These are phyloP conservation scores for Cyberlindnera saturnus DNA, from an alignment of 805 yeast species.

Conservation along the genomic window DNA sequence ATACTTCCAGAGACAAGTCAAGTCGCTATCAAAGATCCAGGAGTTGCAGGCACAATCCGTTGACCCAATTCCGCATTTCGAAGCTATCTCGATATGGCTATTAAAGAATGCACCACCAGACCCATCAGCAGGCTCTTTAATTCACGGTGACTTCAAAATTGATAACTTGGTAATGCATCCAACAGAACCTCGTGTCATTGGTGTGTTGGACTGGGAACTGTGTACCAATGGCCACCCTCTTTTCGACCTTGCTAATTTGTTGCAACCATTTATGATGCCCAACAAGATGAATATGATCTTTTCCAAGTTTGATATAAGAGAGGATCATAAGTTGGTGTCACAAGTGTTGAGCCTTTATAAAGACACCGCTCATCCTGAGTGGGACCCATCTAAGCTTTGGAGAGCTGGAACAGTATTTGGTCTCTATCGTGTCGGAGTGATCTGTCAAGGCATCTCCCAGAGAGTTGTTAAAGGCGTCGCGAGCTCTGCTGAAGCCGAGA, in stretches of 20 bases:
- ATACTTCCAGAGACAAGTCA: slow-evolving; percentile 50
- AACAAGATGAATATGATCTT: slow-evolving; percentile 28
- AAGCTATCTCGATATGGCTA: slow-evolving; percentile 36
- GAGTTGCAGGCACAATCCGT: slow-evolving; percentile 32
- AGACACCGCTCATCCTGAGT: slow-evolving; percentile 7
- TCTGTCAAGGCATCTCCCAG: slow-evolving; percentile 58
- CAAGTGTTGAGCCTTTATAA: slow-evolving; percentile 17
- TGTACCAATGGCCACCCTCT: slow-evolving; percentile 62
- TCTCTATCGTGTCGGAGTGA: slow-evolving; percentile 47
- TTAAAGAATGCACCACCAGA: slow-evolving; percentile 40
- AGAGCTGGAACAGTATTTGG: slow-evolving; percentile 50
- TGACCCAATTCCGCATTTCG: slow-evolving; percentile 43
- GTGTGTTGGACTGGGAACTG: slow-evolving; percentile 61
- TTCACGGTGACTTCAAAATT: slow-evolving; percentile 61
- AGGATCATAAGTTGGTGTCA: slow-evolving; percentile 9
- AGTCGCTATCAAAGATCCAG: slow-evolving; percentile 39
- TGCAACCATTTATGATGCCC: slow-evolving; percentile 49
- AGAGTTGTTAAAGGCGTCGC: slow-evolving; percentile 47
- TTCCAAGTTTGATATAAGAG: slow-evolving; percentile 17
- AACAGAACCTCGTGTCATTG: slow-evolving; percentile 40
- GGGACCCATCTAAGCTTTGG: slow-evolving; percentile 35
- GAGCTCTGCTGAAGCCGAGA: slow-evolving; percentile 43
- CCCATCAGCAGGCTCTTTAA: slow-evolving; percentile 32
- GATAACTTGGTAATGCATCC: slow-evolving; percentile 61
- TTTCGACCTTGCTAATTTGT: slow-evolving; percentile 52